Evolutionary conservation across 257 asterid species (phyloP), one percentile per base, ranked within the genome.

Genomic region (Ocimum tenuiflorum): DNA sequence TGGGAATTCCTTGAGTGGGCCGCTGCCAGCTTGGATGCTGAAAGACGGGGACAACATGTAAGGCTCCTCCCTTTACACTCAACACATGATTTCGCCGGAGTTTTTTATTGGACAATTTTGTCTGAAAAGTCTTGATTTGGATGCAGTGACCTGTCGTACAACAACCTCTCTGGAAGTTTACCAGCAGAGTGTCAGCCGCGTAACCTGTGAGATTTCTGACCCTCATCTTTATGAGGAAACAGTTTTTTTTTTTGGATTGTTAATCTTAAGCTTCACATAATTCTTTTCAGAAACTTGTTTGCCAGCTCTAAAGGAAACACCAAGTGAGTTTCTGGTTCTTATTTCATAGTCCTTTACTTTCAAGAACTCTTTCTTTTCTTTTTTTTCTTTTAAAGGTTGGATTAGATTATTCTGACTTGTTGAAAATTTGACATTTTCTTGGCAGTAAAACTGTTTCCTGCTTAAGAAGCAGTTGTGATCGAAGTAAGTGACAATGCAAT

Each of bases 121-220:
- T 12, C 22, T 72, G 45, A 67, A 41, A 38, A 33, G 7, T 49
- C 63, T 33, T 6, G 22, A 19, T 70, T 71, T 73, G 31, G 66
- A 13, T 81, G 60, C 87, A 86, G 94, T 35, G 94, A 86, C 55
- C 73, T 86, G 7, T 83, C 94, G 59, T 86, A 81, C 82, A 86
- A 86, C 83, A 86, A 81, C 75, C 77, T 79, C 50, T 60, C 59
- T 20, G 77, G 50, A 53, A 74, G 65, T 39, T 65, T 76, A 20
- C 14, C 63, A 52, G 0, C 65, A 14, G 66, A 36, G 68, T 86
- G 94, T 67, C 86, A 75, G 67, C 58, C 65, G 1, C 70, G 77
- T 12, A 73, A n/a, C 9, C 29, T 74, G 94, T 86, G 83, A 83
- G 94, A 78, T 71, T 62, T 23, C 33, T 47, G 13, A 14, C 48